phyloP scores from a whole-genome alignment of 257 asterid species.

The Voacanga thouarsii region DNA sequence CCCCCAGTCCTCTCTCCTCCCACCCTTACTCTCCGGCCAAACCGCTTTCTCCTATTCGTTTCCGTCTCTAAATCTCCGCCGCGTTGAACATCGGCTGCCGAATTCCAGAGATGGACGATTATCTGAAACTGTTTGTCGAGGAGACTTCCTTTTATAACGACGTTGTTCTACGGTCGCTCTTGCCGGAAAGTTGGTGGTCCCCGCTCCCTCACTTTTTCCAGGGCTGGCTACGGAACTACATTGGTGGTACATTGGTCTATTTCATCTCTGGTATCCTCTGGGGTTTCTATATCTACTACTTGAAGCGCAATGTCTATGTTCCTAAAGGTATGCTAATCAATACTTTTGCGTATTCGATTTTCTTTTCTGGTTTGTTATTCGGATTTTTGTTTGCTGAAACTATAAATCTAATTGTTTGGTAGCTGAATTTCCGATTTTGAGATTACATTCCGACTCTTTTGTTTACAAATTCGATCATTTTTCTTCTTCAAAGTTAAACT shows the following conservation, averaged over 20 bases:
- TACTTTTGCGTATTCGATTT: not conserved
- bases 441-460: not conserved
- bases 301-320: slow-evolving; percentile 64
- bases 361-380: too few species aligned
- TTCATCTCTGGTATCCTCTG: slow-evolving; percentile 65
- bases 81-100: not conserved
- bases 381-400: not conserved
- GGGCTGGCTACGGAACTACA: slow-evolving; percentile 80
- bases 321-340: slow-evolving; percentile 52
- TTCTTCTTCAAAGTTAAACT: not conserved
- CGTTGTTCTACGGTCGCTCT: slow-evolving; percentile 53
- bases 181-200: slow-evolving; percentile 60
- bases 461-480: not conserved
- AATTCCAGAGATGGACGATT: slow-evolving; percentile 3
- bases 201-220: slow-evolving; percentile 62
- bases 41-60: slow-evolving; percentile 17
- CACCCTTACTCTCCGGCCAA: not conserved
- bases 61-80: not conserved
- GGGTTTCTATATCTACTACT: slow-evolving; percentile 77
- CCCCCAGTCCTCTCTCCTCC: too few species aligned
- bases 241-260: slow-evolving; percentile 68
- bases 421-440: not conserved
- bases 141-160: slow-evolving; percentile 77
- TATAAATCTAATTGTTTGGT: not conserved
- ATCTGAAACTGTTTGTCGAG: slow-evolving; percentile 50